Conservation (phyloP, 768 basidiomycete species). For the Neoboletus brunneissimus region DNA sequence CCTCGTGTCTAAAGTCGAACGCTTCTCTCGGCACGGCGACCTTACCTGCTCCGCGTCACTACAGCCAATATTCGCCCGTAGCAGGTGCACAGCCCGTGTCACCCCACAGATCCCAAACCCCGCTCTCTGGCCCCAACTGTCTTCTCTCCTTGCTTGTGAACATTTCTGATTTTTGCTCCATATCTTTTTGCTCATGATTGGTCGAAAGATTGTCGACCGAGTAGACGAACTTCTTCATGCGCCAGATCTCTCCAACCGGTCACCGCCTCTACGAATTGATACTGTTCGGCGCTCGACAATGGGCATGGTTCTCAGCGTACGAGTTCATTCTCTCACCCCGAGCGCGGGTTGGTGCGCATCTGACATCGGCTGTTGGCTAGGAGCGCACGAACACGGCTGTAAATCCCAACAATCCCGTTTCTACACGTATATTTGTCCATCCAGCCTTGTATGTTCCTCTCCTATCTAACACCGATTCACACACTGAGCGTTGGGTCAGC, state of each 20-base stretch:
- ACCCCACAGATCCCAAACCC: background rate
- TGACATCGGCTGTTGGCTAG: conserved; percentile 11
- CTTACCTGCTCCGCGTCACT: background rate
- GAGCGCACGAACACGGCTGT: conserved; percentile 20
- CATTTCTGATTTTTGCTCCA: conserved; percentile 7
- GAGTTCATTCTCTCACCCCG: background rate
- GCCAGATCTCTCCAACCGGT: conserved; percentile 3
- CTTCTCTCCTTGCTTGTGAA: conserved; percentile 19
- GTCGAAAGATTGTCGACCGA: conserved; percentile 25
- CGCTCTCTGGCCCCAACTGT: conserved; percentile 15
- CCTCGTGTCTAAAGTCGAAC: background rate
- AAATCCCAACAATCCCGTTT: conserved; percentile 1
- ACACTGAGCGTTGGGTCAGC: conserved; percentile 19
- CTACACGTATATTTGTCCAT: conserved; percentile 1
- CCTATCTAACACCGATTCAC: conserved; percentile 12
- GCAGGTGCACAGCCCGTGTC: conserved; percentile 4
- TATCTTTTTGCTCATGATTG: conserved; percentile 24
- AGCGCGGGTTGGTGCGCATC: background rate
- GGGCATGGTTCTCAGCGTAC: conserved; percentile 12
- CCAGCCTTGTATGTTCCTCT: conserved; percentile 20
- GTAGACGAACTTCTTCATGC: conserved; percentile 23
- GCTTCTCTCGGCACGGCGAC: background rate
- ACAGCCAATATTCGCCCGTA: background rate
- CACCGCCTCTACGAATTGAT: conserved; percentile 16
- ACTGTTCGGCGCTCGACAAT: conserved; percentile 2